Evolutionary conservation across 139 green algal species (phyloP).

Genomic region (Limnomonas spitsbergensis): DNA sequence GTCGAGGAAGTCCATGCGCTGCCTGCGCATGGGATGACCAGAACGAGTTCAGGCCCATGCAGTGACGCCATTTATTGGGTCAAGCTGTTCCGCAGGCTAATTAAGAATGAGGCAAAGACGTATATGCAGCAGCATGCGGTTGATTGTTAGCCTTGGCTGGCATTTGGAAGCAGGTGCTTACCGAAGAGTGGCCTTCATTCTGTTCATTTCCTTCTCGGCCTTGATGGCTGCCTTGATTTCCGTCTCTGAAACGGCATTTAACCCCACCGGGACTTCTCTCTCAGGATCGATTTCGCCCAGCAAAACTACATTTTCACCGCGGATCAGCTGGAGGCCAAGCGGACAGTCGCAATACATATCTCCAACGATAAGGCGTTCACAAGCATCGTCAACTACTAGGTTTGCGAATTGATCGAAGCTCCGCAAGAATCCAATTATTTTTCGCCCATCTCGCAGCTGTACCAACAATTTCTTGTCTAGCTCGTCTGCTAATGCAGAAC

Average conservation of each 20-base stretch:
- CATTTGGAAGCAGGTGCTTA: background rate
- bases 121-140: background rate
- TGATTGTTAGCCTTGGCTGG: background rate
- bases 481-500: slow-evolving; percentile 64
- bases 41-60: background rate
- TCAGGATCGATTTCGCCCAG: slow-evolving; percentile 73
- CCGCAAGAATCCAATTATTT: slow-evolving; percentile 60
- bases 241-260: slow-evolving; percentile 49
- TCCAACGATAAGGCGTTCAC: slow-evolving; percentile 78
- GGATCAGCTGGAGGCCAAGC: slow-evolving; percentile 72
- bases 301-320: slow-evolving; percentile 85
- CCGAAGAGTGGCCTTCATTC: slow-evolving; percentile 71
- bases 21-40: background rate
- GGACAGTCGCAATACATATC: slow-evolving; percentile 71
- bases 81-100: background rate
- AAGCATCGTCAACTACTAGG: slow-evolving; percentile 67
- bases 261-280: slow-evolving; percentile 50
- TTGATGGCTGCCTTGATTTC: slow-evolving; percentile 61
- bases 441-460: slow-evolving; percentile 63
- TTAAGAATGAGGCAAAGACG: background rate
- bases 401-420: slow-evolving; percentile 82
- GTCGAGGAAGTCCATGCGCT: slow-evolving; percentile 18
- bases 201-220: slow-evolving; percentile 72
- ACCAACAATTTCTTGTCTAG: slow-evolving; percentile 65
- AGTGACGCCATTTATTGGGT: background rate